These are phyloP conservation scores for Mortierella sp. DNA, from an alignment of 371 early-diverging fungal species.

Conservation along the genomic window DNA sequence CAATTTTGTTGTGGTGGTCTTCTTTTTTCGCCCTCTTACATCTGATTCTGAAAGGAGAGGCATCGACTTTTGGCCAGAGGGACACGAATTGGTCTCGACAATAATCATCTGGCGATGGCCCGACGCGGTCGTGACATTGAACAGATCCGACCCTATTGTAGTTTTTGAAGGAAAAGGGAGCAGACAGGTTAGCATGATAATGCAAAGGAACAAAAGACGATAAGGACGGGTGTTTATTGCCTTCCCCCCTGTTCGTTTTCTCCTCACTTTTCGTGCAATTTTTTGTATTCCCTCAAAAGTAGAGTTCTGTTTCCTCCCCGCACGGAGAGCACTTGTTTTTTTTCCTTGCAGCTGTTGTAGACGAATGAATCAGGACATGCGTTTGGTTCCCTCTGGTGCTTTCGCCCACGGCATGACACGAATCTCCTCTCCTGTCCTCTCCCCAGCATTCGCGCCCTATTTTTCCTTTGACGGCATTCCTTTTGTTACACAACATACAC, in stretches of 20 bases:
- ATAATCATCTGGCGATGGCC: slow-evolving; percentile 96
- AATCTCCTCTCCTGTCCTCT: not conserved
- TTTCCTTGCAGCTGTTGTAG: not conserved
- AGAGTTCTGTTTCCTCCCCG: not conserved
- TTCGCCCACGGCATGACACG: not conserved
- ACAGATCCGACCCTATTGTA: slow-evolving; percentile 87
- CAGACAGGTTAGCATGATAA: not conserved
- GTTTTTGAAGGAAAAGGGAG: not conserved
- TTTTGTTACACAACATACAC: not conserved
- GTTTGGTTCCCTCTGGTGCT: not conserved
- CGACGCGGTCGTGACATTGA: slow-evolving; percentile 89
- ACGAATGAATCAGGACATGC: slow-evolving; percentile 3
- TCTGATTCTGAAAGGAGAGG: slow-evolving; percentile 89
- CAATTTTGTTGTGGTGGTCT: not conserved
- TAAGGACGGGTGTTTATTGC: not conserved
- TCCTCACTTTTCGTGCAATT: not conserved
- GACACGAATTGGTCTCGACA: slow-evolving; percentile 96
- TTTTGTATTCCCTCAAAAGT: not conserved
- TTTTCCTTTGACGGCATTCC: not conserved
- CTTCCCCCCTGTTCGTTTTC: not conserved
- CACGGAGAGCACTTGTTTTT: not conserved
- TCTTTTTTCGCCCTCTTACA: slow-evolving; percentile 39
- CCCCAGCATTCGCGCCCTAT: not conserved
- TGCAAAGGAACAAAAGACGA: not conserved
- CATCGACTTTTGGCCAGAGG: slow-evolving; percentile 97